Evolutionary conservation across 495 filamentous ascomycete species (phyloP).

Genomic region (Aspergillus conjunctus): DNA sequence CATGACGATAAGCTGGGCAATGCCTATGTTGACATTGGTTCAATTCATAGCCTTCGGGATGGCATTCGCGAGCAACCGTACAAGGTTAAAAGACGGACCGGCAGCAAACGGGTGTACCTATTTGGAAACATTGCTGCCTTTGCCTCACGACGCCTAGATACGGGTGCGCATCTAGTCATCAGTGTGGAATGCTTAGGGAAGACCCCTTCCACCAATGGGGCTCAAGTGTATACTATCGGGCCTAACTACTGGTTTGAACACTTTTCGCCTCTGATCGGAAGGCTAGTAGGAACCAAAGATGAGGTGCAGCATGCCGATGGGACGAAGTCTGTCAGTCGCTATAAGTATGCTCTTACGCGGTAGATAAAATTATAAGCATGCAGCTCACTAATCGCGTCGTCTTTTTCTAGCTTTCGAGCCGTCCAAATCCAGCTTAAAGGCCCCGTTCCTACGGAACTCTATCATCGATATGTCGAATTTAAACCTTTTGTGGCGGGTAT

Average conservation of each 20-base stretch:
- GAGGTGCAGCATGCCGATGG: conserved; percentile 47
- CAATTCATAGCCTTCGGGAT: conserved; percentile 64
- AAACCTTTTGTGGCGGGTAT: conserved; percentile 85
- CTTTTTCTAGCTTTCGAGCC: conserved; percentile 74
- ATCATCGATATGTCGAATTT: conserved; percentile 92
- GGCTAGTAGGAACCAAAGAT: conserved; percentile 76
- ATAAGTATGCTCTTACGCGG: conserved; percentile 59
- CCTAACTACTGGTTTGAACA: conserved; percentile 80
- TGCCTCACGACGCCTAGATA: conserved; percentile 55
- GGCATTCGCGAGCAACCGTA: conserved; percentile 66
- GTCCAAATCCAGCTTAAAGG: conserved; percentile 87
- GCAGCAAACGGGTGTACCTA: conserved; percentile 81
- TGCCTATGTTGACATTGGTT: conserved; percentile 63
- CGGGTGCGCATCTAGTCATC: conserved; percentile 62
- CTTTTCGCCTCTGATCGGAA: conserved; percentile 84
- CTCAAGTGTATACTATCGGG: conserved; percentile 75
- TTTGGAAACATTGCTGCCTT: conserved; percentile 64
- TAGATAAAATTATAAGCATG: background rate
- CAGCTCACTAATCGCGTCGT: background rate
- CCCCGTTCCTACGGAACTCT: conserved; percentile 74
- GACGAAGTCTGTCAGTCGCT: conserved; percentile 59
- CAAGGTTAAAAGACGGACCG: conserved; percentile 78
- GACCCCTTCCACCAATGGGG: conserved; percentile 70
- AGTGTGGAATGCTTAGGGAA: conserved; percentile 75
- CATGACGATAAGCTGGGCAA: conserved; percentile 88